phyloP scores from a whole-genome alignment of 768 basidiomycete species.

The Nevesoporus exiguus region DNA sequence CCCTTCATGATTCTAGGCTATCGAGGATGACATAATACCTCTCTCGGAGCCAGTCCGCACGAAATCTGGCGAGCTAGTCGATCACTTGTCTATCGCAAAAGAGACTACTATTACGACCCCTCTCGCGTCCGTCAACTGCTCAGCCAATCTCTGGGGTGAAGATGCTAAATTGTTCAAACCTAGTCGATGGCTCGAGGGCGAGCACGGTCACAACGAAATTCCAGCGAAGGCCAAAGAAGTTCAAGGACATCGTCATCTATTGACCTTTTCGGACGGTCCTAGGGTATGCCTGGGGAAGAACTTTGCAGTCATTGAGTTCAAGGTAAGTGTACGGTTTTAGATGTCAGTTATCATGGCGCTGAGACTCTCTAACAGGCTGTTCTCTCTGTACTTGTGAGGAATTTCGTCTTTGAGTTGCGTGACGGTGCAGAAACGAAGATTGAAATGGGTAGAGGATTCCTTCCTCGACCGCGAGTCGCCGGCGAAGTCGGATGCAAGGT shows the following conservation, averaged over 20 bases:
- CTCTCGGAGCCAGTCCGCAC: neutral
- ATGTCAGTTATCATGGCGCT: neutral
- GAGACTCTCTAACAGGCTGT: conserved; percentile 33
- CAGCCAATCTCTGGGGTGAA: conserved; percentile 11
- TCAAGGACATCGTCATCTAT: conserved; percentile 47
- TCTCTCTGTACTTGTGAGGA: conserved; percentile 27
- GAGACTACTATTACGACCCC: conserved; percentile 44
- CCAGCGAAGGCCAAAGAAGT: conserved; percentile 36
- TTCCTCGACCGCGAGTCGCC: conserved; percentile 8
- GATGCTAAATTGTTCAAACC: neutral
- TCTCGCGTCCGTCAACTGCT: conserved; percentile 46
- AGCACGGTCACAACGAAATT: conserved; percentile 9
- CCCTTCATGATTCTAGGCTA: conserved; percentile 30
- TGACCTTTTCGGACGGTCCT: conserved; percentile 52
- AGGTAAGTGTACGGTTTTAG: conserved; percentile 14
- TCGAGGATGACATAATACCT: conserved; percentile 34
- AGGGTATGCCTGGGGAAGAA: conserved; percentile 47
- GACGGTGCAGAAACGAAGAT: conserved; percentile 36
- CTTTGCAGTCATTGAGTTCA: conserved; percentile 43
- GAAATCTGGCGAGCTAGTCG: conserved; percentile 39
- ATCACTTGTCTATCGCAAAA: conserved; percentile 42
- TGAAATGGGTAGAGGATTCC: conserved; percentile 13
- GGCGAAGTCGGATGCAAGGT: conserved; percentile 21
- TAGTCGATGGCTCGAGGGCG: conserved; percentile 29
- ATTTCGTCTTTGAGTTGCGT: conserved; percentile 14